Conservation (phyloP, 768 basidiomycete genomes). For the Termitomyces sp. region DNA sequence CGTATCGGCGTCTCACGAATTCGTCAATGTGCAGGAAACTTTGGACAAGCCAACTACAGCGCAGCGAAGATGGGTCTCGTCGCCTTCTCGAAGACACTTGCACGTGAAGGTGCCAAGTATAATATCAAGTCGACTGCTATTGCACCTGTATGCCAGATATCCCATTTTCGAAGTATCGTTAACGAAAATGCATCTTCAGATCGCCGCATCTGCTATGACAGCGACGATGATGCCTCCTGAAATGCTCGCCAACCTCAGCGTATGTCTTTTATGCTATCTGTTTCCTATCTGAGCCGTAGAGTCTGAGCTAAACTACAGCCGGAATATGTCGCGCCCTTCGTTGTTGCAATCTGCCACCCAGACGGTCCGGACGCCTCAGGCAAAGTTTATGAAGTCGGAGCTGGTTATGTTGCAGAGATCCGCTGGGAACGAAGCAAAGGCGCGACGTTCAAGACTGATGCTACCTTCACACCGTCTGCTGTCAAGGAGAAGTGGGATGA, state of each 20-base stretch:
- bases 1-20: neutral
- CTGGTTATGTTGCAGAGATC: slow-evolving; percentile 87
- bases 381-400: slow-evolving; percentile 89
- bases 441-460: slow-evolving; percentile 84
- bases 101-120: slow-evolving; percentile 90
- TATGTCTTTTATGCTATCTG: slow-evolving; percentile 26
- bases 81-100: slow-evolving; percentile 89
- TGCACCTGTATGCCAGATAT: slow-evolving; percentile 65
- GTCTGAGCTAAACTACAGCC: slow-evolving; percentile 49
- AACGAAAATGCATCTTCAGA: slow-evolving; percentile 38
- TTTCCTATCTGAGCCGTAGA: neutral
- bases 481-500: slow-evolving; percentile 84
- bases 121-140: slow-evolving; percentile 85
- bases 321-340: slow-evolving; percentile 90
- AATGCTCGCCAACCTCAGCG: slow-evolving; percentile 84
- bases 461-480: slow-evolving; percentile 90
- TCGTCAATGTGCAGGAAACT: slow-evolving; percentile 61
- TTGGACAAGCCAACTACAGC: slow-evolving; percentile 97
- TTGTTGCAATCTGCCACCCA: slow-evolving; percentile 83
- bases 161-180: neutral
- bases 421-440: slow-evolving; percentile 93
- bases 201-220: slow-evolving; percentile 96
- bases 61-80: slow-evolving; percentile 97
- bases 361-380: slow-evolving; percentile 79
- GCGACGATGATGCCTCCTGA: slow-evolving; percentile 94